Evolutionary conservation across 2,329 filamentous ascomycete genomes (phyloP), one percentile per base, ranked within the genome.

Genomic region (Sclerotinia borealis): DNA sequence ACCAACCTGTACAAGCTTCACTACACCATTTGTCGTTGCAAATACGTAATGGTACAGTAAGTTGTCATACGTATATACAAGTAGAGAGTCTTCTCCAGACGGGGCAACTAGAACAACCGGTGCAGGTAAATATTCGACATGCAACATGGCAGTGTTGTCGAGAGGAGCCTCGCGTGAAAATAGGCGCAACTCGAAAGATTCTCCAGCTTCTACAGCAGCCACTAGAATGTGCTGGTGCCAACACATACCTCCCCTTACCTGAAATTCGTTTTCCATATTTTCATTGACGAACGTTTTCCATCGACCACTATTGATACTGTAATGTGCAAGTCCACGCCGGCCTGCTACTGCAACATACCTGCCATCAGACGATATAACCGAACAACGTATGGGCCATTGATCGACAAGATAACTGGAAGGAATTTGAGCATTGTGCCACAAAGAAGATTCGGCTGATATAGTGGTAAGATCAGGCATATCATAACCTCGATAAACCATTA

Each of bases 51-150:
- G 95, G 73, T 97, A 95, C 19, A 99, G 82, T 13, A 96, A 83
- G 75, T 99, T 99, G 74, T 98, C 93, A 74, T 96, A 93, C 0
- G 95, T 99, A 75, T 99, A 99, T 13, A 97, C 93, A 37, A 99
- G 83, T 34, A 99, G 81, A 0, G 95, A 98, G 76, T 99, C 95
- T 70, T 96, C 91, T 43, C 93, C 95, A 2, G 93, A 95, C 0
- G 90, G 88, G 0, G 93, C 90, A 59, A 97, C 87, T 50, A 96
- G 84, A 19, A 98, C 92, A n/a, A 96, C 90, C 1, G 95, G 91
- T 4, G 92, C 87, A 8, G 90, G 86, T 63, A 99, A 82, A 58
- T 83, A 83, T 76, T 97, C 90, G 2, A 85, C 83, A 74, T 95
- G 89, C 71, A 96, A 81, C 31, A 91, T 80, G 25, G 89, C 86